phyloP scores from a whole-genome alignment of 441 rosid genomes.

The Codiaeum variegatum region DNA sequence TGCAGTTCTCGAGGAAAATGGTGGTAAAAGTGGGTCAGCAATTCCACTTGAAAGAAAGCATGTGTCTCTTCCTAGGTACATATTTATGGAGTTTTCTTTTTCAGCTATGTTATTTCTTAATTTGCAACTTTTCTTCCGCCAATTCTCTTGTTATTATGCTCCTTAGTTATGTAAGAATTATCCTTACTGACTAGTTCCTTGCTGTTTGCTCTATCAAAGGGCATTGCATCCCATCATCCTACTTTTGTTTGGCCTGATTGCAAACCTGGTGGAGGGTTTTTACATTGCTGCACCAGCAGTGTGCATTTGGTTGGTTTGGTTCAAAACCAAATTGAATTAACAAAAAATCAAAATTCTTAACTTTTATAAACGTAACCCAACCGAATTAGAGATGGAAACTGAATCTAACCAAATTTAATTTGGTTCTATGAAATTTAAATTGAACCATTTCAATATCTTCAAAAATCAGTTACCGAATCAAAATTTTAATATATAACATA shows the following conservation, averaged over 20 bases:
- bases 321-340: no score
- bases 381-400: no score
- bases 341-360: no score
- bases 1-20: slow-evolving; percentile 80
- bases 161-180: background rate
- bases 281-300: no score
- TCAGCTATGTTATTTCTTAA: background rate
- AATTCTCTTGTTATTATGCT: background rate
- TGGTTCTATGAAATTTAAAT: no score
- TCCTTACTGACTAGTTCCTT: background rate
- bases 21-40: slow-evolving; percentile 63
- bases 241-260: background rate
- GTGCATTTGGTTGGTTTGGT: no score
- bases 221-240: no score
- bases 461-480: no score
- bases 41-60: slow-evolving; percentile 82
- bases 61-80: slow-evolving; percentile 84
- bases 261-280: background rate
- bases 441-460: no score
- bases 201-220: background rate
- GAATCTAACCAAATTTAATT: no score
- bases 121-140: background rate
- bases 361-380: no score
- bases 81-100: background rate
- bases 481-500: no score